Conservation (phyloP, 495 filamentous ascomycete genomes). For the Penicillium goetzii region DNA sequence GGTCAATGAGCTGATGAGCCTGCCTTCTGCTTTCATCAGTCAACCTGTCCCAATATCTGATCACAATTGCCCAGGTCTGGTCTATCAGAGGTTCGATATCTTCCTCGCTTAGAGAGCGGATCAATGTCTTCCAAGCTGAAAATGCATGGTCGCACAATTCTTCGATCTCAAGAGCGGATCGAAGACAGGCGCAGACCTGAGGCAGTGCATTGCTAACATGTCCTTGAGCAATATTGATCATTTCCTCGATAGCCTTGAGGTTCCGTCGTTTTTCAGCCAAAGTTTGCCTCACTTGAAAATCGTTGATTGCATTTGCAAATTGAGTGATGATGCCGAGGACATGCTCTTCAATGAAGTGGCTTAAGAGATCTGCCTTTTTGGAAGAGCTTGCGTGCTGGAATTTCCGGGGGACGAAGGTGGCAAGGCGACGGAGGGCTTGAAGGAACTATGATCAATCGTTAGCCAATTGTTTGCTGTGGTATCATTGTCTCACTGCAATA, state of each 20-base stretch:
- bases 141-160: conserved; percentile 78
- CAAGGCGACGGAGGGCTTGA: conserved; percentile 68
- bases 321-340: conserved; percentile 86
- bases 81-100: conserved; percentile 80
- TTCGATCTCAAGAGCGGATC: conserved; percentile 75
- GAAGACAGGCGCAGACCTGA: conserved; percentile 82
- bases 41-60: conserved; percentile 76
- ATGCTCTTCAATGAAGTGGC: conserved; percentile 79
- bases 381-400: conserved; percentile 48
- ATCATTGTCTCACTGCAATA: not conserved
- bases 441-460: conserved; percentile 50
- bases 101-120: conserved; percentile 71
- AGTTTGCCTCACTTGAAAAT: conserved; percentile 58
- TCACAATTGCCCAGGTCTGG: conserved; percentile 84
- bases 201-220: conserved; percentile 79
- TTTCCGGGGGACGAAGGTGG: conserved; percentile 63
- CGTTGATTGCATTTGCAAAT: conserved; percentile 81
- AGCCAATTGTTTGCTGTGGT: not conserved
- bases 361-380: conserved; percentile 62
- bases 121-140: conserved; percentile 78
- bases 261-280: conserved; percentile 72
- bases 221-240: conserved; percentile 73
- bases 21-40: conserved; percentile 58
- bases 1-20: conserved; percentile 62
- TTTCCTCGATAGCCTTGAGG: conserved; percentile 81